These are phyloP conservation scores for Podospora tetraspora DNA, from an alignment of 495 filamentous ascomycete genomes.

Conservation along the genomic window DNA sequence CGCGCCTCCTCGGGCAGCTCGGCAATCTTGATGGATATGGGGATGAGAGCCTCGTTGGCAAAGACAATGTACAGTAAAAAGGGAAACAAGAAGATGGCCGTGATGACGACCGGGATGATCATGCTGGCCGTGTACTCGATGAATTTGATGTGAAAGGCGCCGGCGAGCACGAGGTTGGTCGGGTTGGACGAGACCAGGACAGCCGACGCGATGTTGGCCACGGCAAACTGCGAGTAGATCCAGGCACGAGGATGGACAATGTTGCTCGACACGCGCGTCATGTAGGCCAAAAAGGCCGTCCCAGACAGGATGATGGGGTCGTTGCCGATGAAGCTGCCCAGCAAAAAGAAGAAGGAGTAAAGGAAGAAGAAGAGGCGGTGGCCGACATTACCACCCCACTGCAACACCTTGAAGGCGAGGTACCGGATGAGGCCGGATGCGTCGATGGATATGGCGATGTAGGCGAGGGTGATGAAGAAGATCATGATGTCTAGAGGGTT, in stretches of 20 bases:
- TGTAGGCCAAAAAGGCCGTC: conserved; percentile 64
- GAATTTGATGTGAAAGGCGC: conserved; percentile 62
- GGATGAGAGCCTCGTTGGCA: conserved; percentile 55
- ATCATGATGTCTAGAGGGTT: conserved; percentile 59
- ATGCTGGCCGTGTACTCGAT: conserved; percentile 64
- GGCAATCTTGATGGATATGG: conserved; percentile 57
- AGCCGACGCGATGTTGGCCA: conserved; percentile 63
- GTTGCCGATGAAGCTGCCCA: conserved; percentile 62
- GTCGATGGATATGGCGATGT: conserved; percentile 70
- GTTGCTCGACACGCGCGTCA: conserved; percentile 66
- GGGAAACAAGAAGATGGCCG: conserved; percentile 58
- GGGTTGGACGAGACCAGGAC: conserved; percentile 67
- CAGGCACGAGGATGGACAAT: conserved; percentile 61
- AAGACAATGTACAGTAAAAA: conserved; percentile 62
- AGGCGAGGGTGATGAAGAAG: conserved; percentile 66
- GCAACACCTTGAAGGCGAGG: conserved; percentile 60
- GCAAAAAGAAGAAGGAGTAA: conserved; percentile 58
- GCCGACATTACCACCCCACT: conserved; percentile 53
- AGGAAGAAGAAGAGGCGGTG: conserved; percentile 62
- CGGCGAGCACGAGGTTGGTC: conserved; percentile 63
- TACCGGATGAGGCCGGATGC: conserved; percentile 62
- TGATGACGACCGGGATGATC: conserved; percentile 60
- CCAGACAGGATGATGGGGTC: conserved; percentile 68
- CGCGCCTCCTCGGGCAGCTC: conserved; percentile 53
- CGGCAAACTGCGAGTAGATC: conserved; percentile 61